These are phyloP conservation scores for Arthromyces matolae DNA, from an alignment of 768 basidiomycete genomes.

Conservation along the genomic window DNA sequence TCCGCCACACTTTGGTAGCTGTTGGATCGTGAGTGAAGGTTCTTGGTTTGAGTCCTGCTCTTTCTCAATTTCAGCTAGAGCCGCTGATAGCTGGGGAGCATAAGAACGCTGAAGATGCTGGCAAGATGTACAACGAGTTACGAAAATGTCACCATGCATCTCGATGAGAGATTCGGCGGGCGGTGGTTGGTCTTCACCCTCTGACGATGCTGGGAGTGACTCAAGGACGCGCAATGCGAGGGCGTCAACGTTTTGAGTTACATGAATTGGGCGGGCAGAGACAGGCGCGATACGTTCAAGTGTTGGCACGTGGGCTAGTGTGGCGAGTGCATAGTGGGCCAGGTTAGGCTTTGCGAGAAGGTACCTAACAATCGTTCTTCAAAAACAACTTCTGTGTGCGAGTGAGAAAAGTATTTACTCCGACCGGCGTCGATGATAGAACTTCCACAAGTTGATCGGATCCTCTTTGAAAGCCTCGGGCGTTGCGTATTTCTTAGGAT, in stretches of 20 bases:
- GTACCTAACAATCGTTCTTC: conserved; percentile 18
- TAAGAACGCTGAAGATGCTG: conserved; percentile 23
- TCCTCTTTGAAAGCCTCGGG: conserved; percentile 38
- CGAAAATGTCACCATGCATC: conserved; percentile 50
- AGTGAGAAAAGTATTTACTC: conserved; percentile 22
- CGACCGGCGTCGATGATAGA: conserved; percentile 44
- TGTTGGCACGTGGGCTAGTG: conserved; percentile 29
- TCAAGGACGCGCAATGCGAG: conserved; percentile 32
- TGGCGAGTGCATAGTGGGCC: conserved; percentile 41
- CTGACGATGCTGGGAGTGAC: conserved; percentile 10
- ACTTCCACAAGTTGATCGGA: conserved; percentile 39
- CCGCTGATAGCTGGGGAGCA: conserved; percentile 27
- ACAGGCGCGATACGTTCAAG: conserved; percentile 29
- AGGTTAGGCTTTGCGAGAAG: conserved; percentile 39
- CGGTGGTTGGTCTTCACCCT: background rate
- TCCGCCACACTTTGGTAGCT: conserved; percentile 28
- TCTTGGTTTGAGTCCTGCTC: conserved; percentile 5
- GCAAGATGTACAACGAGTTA: conserved; percentile 38
- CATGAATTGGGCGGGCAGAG: conserved; percentile 28
- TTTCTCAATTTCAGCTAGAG: conserved; percentile 28
- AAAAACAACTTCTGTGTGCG: background rate
- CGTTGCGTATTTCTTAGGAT: conserved; percentile 24
- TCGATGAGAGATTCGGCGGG: conserved; percentile 28
- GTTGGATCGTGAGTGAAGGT: conserved; percentile 19
- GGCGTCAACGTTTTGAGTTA: conserved; percentile 49